Conservation (phyloP, 345 rosid genomes). For the Brassica napus region DNA sequence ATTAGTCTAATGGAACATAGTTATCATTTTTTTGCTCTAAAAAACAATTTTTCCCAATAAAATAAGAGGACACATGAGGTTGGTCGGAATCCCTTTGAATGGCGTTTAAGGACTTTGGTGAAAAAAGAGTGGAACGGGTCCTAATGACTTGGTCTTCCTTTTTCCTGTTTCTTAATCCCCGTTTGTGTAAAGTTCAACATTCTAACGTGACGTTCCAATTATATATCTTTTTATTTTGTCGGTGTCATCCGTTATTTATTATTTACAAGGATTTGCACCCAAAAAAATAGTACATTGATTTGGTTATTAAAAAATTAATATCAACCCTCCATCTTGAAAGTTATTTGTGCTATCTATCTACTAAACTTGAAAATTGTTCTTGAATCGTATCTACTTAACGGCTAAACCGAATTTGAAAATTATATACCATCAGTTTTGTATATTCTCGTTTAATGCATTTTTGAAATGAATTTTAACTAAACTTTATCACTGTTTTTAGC, state of each 20-base stretch:
- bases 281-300: background rate
- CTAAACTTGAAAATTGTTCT: too few species aligned
- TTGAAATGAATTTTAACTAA: conserved; percentile 13
- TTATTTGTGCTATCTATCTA: conserved; percentile 39
- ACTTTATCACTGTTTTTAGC: background rate
- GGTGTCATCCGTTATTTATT: conserved; percentile 11
- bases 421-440: conserved; percentile 10
- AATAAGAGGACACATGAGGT: conserved; percentile 19
- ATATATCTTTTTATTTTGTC: background rate
- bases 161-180: conserved; percentile 16
- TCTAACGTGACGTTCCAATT: conserved; percentile 14
- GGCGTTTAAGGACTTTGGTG: conserved; percentile 27
- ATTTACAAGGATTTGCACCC: background rate
- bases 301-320: conserved; percentile 9
- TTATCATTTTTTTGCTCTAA: too few species aligned
- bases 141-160: conserved; percentile 29
- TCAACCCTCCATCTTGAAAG: conserved; percentile 22
- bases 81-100: conserved; percentile 34
- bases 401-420: background rate
- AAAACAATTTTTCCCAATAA: background rate
- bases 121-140: conserved; percentile 28
- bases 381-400: conserved; percentile 21
- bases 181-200: conserved; percentile 19
- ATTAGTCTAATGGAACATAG: too few species aligned
- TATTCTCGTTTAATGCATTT: conserved; percentile 1